phyloP scores from a whole-genome alignment of 2,329 filamentous ascomycete genomes.

The Cordyceps tenuipes region DNA sequence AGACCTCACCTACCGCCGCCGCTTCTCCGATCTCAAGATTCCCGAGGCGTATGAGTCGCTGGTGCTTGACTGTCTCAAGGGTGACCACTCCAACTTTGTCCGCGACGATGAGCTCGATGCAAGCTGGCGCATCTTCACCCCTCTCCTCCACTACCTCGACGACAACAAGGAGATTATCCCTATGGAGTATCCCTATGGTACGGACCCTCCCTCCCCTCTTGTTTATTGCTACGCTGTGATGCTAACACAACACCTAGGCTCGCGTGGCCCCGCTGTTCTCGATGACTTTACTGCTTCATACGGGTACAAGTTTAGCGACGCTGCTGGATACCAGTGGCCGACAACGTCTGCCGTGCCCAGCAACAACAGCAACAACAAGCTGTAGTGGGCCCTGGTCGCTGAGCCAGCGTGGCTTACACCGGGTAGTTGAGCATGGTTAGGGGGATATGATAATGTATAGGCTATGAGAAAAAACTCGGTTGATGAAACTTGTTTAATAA shows the following conservation, averaged over 20 bases:
- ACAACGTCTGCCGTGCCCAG: slow-evolving; percentile 57
- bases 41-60: slow-evolving; percentile 98
- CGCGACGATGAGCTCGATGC: slow-evolving; percentile 94
- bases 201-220: slow-evolving; percentile 26
- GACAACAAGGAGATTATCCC: slow-evolving; percentile 99
- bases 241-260: slow-evolving; percentile 51
- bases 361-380: slow-evolving; percentile 71
- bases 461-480: slow-evolving; percentile 1
- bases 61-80: slow-evolving; percentile 95
- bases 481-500: slow-evolving; percentile 1
- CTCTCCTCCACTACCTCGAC: slow-evolving; percentile 93
- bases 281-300: slow-evolving; percentile 98
- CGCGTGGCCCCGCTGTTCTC: slow-evolving; percentile 87
- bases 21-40: slow-evolving; percentile 99
- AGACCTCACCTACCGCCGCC: slow-evolving; percentile 92
- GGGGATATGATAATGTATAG: slow-evolving; percentile 10
- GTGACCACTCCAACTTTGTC: slow-evolving; percentile 99
- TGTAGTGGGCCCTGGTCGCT: slow-evolving; percentile 44
- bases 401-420: slow-evolving; percentile 2
- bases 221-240: neutral
- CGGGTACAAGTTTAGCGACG: slow-evolving; percentile 98
- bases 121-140: slow-evolving; percentile 97
- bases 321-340: slow-evolving; percentile 92
- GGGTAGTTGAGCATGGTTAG: slow-evolving; percentile 1
- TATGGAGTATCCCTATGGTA: slow-evolving; percentile 99